Conservation (phyloP, 1,139 yeast species). For the Magnusiomyces ingens region DNA sequence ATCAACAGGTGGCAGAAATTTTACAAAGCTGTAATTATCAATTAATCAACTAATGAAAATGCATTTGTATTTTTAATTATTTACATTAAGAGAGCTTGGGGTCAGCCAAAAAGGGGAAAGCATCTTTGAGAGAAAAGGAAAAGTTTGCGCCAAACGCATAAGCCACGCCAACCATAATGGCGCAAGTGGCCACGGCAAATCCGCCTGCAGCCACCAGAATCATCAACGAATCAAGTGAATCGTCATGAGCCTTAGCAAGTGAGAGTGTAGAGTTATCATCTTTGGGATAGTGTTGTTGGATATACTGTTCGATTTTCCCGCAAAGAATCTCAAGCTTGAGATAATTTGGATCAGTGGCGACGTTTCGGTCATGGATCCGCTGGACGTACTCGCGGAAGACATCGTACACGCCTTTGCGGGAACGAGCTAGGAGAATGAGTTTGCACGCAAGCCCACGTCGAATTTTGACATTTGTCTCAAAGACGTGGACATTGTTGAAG, state of each 20-base stretch:
- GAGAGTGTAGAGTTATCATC: constrained; percentile 14
- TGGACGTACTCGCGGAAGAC: constrained; percentile 71
- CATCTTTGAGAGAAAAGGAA: constrained; percentile 9
- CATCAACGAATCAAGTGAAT: constrained; percentile 18
- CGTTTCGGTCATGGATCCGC: constrained; percentile 69
- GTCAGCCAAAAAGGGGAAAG: not conserved
- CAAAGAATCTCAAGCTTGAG: constrained; percentile 75
- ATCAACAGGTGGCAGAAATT: constrained; percentile 55
- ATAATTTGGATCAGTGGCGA: constrained; percentile 82
- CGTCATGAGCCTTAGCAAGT: constrained; percentile 15
- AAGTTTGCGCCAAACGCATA: constrained; percentile 25
- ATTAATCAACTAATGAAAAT: not conserved
- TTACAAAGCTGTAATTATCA: constrained; percentile 38
- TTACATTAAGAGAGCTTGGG: not conserved
- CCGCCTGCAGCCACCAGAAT: constrained; percentile 21
- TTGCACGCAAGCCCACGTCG: constrained; percentile 86
- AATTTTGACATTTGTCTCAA: constrained; percentile 71
- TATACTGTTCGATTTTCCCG: constrained; percentile 80
- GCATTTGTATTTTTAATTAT: not conserved
- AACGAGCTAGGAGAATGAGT: constrained; percentile 66
- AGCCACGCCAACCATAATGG: constrained; percentile 25
- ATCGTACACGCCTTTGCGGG: constrained; percentile 66
- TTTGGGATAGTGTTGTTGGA: constrained; percentile 43
- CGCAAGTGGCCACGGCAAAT: constrained; percentile 20
- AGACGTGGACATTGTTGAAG: constrained; percentile 71